These are phyloP conservation scores for Fraxinus excelsior DNA, from an alignment of 257 asterid species.

Conservation along the genomic window DNA sequence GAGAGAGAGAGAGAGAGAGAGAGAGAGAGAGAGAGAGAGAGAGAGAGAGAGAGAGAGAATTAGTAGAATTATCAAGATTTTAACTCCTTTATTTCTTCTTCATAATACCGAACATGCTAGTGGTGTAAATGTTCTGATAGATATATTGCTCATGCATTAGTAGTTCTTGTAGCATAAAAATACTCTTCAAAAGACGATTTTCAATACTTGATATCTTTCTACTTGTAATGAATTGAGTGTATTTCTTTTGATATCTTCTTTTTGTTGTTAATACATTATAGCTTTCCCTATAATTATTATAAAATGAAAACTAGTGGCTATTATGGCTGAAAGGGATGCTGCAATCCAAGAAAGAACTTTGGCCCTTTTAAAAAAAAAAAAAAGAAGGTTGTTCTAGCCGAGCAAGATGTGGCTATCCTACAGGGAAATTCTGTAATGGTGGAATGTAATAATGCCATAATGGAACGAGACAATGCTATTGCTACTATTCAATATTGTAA, in stretches of 20 bases:
- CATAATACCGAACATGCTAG: too few relatives aligned
- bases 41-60: too few relatives aligned
- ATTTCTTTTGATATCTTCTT: neutral
- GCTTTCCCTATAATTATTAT: neutral
- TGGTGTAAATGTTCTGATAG: too few relatives aligned
- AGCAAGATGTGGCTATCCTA: conserved; percentile 84
- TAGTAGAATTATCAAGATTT: too few relatives aligned
- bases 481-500: conserved; percentile 79
- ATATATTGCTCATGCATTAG: neutral
- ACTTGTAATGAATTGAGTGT: conserved; percentile 1
- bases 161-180: conserved; percentile 6
- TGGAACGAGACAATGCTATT: conserved; percentile 88
- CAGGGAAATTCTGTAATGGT: conserved; percentile 86
- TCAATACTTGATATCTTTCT: conserved; percentile 13
- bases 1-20: too few relatives aligned
- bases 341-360: conserved; percentile 89
- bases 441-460: conserved; percentile 77
- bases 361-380: too few relatives aligned
- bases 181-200: conserved; percentile 2
- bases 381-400: conserved; percentile 82
- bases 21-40: too few relatives aligned
- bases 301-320: conserved; percentile 38
- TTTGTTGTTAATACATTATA: neutral
- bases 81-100: too few relatives aligned
- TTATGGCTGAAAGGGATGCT: conserved; percentile 92